Evolutionary conservation across 1,284 basidiomycete species (phyloP).

Genomic region (Ustilago vetiveriae): DNA sequence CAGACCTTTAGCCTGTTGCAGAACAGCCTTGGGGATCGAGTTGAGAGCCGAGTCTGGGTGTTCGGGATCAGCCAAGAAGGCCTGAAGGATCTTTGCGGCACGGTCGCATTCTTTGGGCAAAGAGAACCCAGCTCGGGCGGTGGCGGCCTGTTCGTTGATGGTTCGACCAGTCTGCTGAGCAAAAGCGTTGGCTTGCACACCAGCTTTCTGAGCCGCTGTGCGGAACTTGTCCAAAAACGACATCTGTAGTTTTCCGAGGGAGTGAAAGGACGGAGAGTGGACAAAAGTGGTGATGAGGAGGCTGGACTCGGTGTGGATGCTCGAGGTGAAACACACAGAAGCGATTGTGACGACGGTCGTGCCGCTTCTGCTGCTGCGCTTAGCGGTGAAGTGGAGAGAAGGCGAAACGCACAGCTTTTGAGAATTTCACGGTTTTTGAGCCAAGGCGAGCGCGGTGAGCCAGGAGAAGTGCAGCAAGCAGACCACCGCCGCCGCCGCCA

Average conservation of each 20-base stretch:
- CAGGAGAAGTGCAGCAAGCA: neutral
- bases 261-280: too few relatives aligned
- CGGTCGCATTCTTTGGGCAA: conserved; percentile 72
- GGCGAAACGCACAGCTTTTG: neutral
- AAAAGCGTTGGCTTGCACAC: conserved; percentile 66
- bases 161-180: conserved; percentile 55
- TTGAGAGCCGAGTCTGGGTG: conserved; percentile 91
- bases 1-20: conserved; percentile 82
- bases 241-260: too few relatives aligned
- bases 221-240: conserved; percentile 82
- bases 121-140: conserved; percentile 62
- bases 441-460: neutral
- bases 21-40: conserved; percentile 90
- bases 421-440: too few relatives aligned
- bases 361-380: neutral
- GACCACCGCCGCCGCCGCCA: too few relatives aligned
- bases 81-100: conserved; percentile 86
- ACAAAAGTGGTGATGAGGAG: too few relatives aligned
- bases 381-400: conserved; percentile 2
- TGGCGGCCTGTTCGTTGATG: conserved; percentile 54
- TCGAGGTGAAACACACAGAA: neutral
- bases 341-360: neutral
- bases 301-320: neutral
- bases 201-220: conserved; percentile 81
- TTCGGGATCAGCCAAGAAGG: conserved; percentile 89